Percentiles rank a stretch among this genome's conserved stretches.
phyloP scores from a whole-genome alignment of 192 early-diverging fungal species.

The Diversispora eburnea region DNA sequence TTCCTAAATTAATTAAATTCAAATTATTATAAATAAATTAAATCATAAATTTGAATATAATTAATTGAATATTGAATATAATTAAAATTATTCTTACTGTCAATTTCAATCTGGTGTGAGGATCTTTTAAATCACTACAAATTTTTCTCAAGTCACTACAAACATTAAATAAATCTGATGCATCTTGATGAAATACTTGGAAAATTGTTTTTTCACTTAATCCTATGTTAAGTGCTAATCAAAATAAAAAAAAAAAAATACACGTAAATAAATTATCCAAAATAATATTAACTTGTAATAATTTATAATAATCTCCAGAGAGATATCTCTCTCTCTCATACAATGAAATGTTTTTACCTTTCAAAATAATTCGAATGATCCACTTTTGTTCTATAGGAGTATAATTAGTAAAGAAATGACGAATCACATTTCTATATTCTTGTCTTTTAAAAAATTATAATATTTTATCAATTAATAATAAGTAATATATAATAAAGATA shows the following conservation, averaged over 20 bases:
- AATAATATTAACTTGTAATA: too few relatives aligned
- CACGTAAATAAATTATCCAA: neutral
- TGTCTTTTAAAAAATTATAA: slow-evolving; percentile 15
- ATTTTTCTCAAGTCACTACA: slow-evolving; percentile 61
- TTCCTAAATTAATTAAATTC: slow-evolving; percentile 35
- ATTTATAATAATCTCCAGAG: too few relatives aligned
- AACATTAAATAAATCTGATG: slow-evolving; percentile 62
- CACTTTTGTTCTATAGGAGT: slow-evolving; percentile 71
- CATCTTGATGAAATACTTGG: slow-evolving; percentile 65
- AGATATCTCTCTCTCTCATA: too few relatives aligned
- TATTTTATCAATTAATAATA: neutral
- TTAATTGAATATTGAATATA: too few relatives aligned
- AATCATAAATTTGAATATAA: too few relatives aligned
- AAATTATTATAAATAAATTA: neutral
- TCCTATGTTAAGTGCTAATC: slow-evolving; percentile 64
- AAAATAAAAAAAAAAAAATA: neutral
- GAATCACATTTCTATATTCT: slow-evolving; percentile 47
- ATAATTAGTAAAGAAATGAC: slow-evolving; percentile 52
- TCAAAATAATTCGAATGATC: slow-evolving; percentile 72
- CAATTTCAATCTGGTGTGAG: slow-evolving; percentile 22
- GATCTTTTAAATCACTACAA: slow-evolving; percentile 52
- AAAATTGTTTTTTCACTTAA: slow-evolving; percentile 71
- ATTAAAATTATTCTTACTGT: slow-evolving; percentile 7
- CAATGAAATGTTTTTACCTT: slow-evolving; percentile 42
- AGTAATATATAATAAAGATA: too few relatives aligned